phyloP scores from a whole-genome alignment of 257 asterid genomes.

The Fraxinus cuspidata region DNA sequence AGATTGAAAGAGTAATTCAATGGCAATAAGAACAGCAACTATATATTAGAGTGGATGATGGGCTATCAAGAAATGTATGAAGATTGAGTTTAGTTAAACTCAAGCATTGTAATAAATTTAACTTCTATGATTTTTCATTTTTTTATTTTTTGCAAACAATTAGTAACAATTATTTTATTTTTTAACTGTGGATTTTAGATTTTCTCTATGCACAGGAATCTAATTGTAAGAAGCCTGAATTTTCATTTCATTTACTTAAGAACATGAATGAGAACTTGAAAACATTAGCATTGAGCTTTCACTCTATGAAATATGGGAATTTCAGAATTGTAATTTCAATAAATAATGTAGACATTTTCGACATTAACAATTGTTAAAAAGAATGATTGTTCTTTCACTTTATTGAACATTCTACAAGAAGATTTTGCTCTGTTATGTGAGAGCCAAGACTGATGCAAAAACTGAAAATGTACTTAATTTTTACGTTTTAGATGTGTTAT shows the following conservation, averaged over 20 bases:
- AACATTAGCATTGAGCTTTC: background rate
- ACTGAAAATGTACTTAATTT: background rate
- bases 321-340: background rate
- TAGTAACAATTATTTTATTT: background rate
- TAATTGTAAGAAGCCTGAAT: no score
- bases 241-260: no score
- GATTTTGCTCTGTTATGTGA: background rate
- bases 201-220: background rate
- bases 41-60: background rate
- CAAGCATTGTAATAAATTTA: background rate
- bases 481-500: background rate
- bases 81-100: background rate
- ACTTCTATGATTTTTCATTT: background rate
- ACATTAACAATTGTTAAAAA: background rate
- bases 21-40: background rate
- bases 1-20: background rate
- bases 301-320: background rate
- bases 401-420: background rate
- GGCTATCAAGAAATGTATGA: background rate
- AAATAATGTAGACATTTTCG: background rate
- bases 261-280: background rate
- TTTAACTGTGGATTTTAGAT: background rate
- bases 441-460: background rate
- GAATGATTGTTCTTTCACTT: background rate
- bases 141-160: background rate